phyloP scores from a whole-genome alignment of 2,329 filamentous ascomycete genomes.

The Aspergillus spinulosporus region DNA sequence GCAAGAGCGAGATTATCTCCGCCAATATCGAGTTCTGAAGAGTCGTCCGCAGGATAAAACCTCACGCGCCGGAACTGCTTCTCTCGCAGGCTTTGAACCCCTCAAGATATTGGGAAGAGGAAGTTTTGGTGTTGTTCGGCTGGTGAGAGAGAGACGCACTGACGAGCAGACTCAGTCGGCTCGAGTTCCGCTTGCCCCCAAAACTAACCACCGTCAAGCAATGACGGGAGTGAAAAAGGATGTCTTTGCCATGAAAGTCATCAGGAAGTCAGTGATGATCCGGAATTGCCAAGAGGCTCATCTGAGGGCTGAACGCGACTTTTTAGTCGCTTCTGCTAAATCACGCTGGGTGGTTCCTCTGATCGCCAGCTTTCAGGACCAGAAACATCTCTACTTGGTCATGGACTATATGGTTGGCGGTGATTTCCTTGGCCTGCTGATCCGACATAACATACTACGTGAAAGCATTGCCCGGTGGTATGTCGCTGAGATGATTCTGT shows the following conservation, averaged over 20 bases:
- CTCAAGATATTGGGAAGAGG: constrained; percentile 85
- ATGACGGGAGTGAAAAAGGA: constrained; percentile 49
- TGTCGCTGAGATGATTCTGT: constrained; percentile 92
- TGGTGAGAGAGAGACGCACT: constrained; percentile 68
- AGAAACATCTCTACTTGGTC: constrained; percentile 79
- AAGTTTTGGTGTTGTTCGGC: constrained; percentile 86
- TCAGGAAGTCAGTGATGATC: constrained; percentile 90
- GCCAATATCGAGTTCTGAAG: constrained; percentile 71
- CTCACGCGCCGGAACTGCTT: constrained; percentile 50
- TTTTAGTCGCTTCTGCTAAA: constrained; percentile 81
- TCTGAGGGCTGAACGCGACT: constrained; percentile 85
- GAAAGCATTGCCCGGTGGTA: constrained; percentile 83
- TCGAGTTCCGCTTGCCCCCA: constrained; percentile 20
- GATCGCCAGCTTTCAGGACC: constrained; percentile 85
- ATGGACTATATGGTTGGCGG: constrained; percentile 99
- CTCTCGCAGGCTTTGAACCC: constrained; percentile 70
- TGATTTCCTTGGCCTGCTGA: constrained; percentile 83
- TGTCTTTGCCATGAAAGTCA: constrained; percentile 96
- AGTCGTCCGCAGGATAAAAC: constrained; percentile 52
- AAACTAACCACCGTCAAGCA: constrained; percentile 27
- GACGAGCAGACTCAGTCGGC: constrained; percentile 21
- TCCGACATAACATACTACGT: constrained; percentile 78
- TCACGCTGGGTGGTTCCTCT: constrained; percentile 88
- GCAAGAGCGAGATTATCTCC: constrained; percentile 72
- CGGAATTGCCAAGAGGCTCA: constrained; percentile 90